Evolutionary conservation across 768 basidiomycete genomes (phyloP), one percentile per base, ranked within the genome.

Genomic region (Auricularia cornea): DNA sequence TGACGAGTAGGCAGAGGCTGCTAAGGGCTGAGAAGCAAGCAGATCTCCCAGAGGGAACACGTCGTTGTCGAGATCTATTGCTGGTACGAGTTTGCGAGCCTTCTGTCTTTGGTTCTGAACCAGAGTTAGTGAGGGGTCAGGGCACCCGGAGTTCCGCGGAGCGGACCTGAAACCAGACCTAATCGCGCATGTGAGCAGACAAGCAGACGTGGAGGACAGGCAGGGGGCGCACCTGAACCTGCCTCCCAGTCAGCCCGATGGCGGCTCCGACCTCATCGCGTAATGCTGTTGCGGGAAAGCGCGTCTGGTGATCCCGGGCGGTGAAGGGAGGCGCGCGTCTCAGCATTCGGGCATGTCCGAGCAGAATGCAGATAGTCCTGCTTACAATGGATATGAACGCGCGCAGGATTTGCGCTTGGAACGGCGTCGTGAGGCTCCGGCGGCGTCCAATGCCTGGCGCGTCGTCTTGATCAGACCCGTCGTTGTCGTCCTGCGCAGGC

Each of bases 141-240:
- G 52, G 60, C 23, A 60, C 62, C n/a, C 20, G 60, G 38, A 59
- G 61, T 57, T 59, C 35, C 59, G 52, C 59, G 60, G 52, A 65
- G 65, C 78, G 74, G 73, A 89, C 90, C 82, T 92, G 91, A 75
- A 93, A 93, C 91, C 91, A 93, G 68, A 93, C 91, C 91, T 93
- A 44, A 44, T 44, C 35, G 29, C 20, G 31, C 23, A 33, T 44
- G 20, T 16, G 12, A 12, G 70, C 3, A 54, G 33, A 26, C n/a
- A 41, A 40, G 44, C 26, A 59, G 23, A 69, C 63, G 69, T 60
- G 48, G 35, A 51, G 61, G 66, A 52, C 66, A n/a, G 29, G 28
- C 35, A 38, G 33, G 28, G 35, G 52, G 80, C 87, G 71, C 69
- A 89, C 91, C 84, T 94, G 92, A 2, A 94, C 92, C 78, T 94